Percentiles rank a stretch among this genome's conserved stretches.
These are phyloP conservation scores for Aspergillus indologenus DNA, from an alignment of 495 filamentous ascomycete genomes.

Conservation along the genomic window DNA sequence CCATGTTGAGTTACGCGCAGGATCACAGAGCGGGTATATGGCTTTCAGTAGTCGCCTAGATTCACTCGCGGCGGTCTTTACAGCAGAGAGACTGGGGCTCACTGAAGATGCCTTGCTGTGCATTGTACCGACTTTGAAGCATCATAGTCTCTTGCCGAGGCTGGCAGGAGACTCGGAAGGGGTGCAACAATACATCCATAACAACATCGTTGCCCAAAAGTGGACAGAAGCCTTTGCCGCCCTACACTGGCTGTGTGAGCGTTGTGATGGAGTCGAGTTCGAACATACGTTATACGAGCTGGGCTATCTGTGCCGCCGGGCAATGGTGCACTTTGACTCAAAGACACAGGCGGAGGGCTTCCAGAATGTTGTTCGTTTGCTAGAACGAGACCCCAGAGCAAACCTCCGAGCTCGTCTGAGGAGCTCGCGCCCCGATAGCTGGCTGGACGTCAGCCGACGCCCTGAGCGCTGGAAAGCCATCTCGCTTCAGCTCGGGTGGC, in stretches of 20 bases:
- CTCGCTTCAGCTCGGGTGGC: conserved; percentile 30
- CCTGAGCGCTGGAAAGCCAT: conserved; percentile 22
- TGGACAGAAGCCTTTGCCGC: conserved; percentile 28
- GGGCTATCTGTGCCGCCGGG: conserved; percentile 28
- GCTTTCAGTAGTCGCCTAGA: conserved; percentile 25
- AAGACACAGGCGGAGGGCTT: too few species aligned
- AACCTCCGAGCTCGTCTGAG: conserved; percentile 18
- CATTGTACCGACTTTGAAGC: conserved; percentile 30
- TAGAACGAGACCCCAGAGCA: conserved; percentile 15
- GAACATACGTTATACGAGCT: conserved; percentile 28
- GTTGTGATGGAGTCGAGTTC: conserved; percentile 26
- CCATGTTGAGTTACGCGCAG: conserved; percentile 17
- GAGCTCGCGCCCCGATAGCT: not conserved
- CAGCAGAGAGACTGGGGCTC: conserved; percentile 23
- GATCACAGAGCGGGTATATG: conserved; percentile 16
- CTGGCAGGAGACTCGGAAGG: conserved; percentile 24
- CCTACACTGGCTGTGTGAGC: conserved; percentile 29
- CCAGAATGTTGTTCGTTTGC: conserved; percentile 9
- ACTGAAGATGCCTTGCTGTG: conserved; percentile 38
- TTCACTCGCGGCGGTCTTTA: conserved; percentile 27
- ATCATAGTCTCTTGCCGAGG: conserved; percentile 27
- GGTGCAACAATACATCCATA: conserved; percentile 17
- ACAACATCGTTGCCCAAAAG: conserved; percentile 8
- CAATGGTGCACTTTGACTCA: conserved; percentile 19
- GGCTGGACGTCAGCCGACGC: conserved; percentile 11